A percentile compares a stretch with the other conserved stretches of the same genome.
Conservation (phyloP, 768 basidiomycete species). For the Lactarius tabidus region DNA sequence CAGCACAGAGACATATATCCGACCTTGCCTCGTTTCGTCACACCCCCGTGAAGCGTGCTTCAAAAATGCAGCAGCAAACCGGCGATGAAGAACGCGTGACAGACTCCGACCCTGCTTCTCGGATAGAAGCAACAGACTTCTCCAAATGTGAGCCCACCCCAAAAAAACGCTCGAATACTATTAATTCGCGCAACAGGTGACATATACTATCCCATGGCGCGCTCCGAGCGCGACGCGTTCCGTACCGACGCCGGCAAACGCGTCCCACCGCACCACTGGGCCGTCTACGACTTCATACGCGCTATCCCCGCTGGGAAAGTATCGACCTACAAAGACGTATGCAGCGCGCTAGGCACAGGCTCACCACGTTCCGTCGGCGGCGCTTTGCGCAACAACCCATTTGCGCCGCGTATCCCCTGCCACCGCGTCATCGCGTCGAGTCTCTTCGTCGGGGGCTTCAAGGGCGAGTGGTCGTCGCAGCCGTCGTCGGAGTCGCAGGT, state of each 20-base stretch:
- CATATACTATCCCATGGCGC: conserved; percentile 17
- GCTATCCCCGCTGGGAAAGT: conserved; percentile 22
- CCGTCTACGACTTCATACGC: conserved; percentile 23
- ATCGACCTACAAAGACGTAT: conserved; percentile 34
- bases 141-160: neutral
- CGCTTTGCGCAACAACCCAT: conserved; percentile 62
- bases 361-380: conserved; percentile 70
- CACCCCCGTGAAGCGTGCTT: neutral
- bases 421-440: conserved; percentile 65
- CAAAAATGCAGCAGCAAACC: neutral
- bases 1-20: conserved; percentile 4
- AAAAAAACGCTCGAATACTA: too few species aligned
- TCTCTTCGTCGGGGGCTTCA: conserved; percentile 58
- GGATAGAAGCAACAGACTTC: neutral
- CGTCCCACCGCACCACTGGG: conserved; percentile 27
- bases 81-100: neutral
- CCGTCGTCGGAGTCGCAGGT: neutral
- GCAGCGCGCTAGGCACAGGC: conserved; percentile 45
- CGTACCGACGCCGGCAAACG: conserved; percentile 23
- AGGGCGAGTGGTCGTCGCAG: conserved; percentile 46
- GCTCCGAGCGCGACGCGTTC: conserved; percentile 19
- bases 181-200: conserved; percentile 7
- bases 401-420: conserved; percentile 63
- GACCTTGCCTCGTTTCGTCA: conserved; percentile 15
- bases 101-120: neutral